A percentile compares a stretch with the other conserved stretches of the same genome.
Evolutionary conservation across 148 eudicot species (phyloP).

Genomic region (Mesembryanthemum crystallinum): DNA sequence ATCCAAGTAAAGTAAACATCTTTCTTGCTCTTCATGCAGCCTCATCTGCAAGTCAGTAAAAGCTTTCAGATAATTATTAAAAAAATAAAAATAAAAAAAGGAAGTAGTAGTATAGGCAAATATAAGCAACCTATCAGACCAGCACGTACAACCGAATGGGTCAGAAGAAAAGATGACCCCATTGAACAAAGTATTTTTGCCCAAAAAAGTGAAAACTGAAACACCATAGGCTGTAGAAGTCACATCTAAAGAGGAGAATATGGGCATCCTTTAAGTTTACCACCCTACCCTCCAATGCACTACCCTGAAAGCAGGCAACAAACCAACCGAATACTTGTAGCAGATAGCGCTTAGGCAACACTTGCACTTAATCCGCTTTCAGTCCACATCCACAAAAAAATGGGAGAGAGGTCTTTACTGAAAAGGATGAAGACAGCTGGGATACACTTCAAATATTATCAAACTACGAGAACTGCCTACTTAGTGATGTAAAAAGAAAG

Average conservation of each 20-base stretch:
- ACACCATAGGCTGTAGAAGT: background rate
- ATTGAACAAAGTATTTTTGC: background rate
- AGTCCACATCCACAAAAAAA: background rate
- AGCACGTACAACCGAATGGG: background rate
- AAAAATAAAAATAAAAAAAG: background rate
- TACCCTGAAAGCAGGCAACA: background rate
- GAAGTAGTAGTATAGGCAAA: background rate
- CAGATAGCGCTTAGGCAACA: background rate
- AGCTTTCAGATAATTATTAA: conserved; percentile 20
- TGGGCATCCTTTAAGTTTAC: background rate
- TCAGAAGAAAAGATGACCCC: background rate
- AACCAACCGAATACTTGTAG: background rate
- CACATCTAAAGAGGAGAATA: background rate
- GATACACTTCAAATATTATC: background rate
- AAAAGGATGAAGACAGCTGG: background rate
- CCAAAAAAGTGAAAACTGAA: background rate
- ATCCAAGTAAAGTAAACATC: conserved; percentile 84
- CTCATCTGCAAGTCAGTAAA: conserved; percentile 53
- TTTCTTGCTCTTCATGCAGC: conserved; percentile 92
- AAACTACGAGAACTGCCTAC: background rate
- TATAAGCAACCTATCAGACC: background rate
- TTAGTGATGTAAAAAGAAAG: background rate
- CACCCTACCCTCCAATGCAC: background rate
- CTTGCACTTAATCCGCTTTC: background rate
- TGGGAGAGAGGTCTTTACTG: background rate